Evolutionary conservation across 2,329 filamentous ascomycete species (phyloP).

Genomic region (Hypocreales sp.): DNA sequence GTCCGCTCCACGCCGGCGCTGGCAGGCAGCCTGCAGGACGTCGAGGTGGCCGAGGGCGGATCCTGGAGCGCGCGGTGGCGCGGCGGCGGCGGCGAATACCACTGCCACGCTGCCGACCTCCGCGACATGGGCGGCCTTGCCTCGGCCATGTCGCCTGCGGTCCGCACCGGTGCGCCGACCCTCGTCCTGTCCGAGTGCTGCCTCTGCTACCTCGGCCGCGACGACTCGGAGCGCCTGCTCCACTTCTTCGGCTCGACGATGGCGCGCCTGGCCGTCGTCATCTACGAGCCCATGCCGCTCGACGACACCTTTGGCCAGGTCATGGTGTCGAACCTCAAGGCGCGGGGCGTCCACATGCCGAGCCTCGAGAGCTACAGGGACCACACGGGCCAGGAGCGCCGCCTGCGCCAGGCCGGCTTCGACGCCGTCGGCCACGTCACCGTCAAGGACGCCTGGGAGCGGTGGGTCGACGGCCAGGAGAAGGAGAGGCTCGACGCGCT

Average conservation of each 20-base stretch:
- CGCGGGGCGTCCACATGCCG: conserved; percentile 69
- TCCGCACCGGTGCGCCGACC: conserved; percentile 52
- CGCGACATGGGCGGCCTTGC: conserved; percentile 31
- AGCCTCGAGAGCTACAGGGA: conserved; percentile 61
- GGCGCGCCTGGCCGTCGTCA: conserved; percentile 38
- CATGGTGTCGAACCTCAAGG: conserved; percentile 81
- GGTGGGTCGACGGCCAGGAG: conserved; percentile 56
- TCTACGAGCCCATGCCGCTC: conserved; percentile 84
- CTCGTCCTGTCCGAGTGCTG: conserved; percentile 90
- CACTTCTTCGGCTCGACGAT: conserved; percentile 44
- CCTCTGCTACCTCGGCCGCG: conserved; percentile 66
- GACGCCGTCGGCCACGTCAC: conserved; percentile 23
- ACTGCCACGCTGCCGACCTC: conserved; percentile 55
- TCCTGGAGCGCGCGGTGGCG: conserved; percentile 27
- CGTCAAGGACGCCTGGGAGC: conserved; percentile 51
- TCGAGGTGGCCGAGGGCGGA: conserved; percentile 12
- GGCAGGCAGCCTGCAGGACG: conserved; percentile 20
- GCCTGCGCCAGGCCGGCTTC: conserved; percentile 56
- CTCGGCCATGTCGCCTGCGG: conserved; percentile 2
- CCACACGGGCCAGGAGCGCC: conserved; percentile 48
- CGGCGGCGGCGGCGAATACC: conserved; percentile 25
- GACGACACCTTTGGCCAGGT: conserved; percentile 77
- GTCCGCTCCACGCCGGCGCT: conserved; percentile 30
- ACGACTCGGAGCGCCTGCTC: conserved; percentile 48
- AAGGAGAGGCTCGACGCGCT: conserved; percentile 64